These are phyloP conservation scores for Ilyonectria mors-panacis DNA, from an alignment of 2,329 filamentous ascomycete species.

Conservation along the genomic window DNA sequence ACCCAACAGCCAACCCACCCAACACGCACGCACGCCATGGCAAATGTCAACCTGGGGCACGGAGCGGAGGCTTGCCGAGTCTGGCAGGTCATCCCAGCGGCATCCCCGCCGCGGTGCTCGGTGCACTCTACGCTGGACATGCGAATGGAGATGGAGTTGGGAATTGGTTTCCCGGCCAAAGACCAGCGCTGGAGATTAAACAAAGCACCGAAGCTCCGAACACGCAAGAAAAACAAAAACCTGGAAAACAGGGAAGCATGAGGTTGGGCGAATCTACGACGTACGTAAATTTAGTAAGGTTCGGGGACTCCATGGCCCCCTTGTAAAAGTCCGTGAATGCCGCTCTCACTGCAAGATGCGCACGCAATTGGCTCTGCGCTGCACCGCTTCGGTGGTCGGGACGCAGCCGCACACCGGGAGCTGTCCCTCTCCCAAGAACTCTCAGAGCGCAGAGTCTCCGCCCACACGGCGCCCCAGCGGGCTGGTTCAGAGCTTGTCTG, in stretches of 20 bases:
- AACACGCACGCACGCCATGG: conserved; percentile 1
- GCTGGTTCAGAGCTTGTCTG: conserved; percentile 6
- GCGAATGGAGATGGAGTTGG: background rate
- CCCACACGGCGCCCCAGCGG: background rate
- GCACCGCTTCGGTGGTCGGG: too few relatives aligned
- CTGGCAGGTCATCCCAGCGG: conserved; percentile 14
- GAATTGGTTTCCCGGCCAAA: conserved; percentile 30
- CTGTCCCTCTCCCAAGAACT: too few relatives aligned
- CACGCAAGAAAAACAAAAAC: background rate
- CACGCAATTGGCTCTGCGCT: too few relatives aligned
- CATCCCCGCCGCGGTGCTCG: background rate
- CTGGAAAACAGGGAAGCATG: background rate
- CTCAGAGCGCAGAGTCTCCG: background rate
- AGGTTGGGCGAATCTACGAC: background rate
- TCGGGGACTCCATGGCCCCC: too few relatives aligned
- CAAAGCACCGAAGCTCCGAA: background rate
- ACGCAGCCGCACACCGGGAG: too few relatives aligned
- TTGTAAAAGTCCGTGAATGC: too few relatives aligned
- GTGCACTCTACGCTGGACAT: background rate
- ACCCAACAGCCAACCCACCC: background rate
- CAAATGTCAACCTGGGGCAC: background rate
- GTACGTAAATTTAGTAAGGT: too few relatives aligned
- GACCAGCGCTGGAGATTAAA: background rate
- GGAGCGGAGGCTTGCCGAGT: conserved; percentile 19
- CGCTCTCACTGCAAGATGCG: too few relatives aligned